A percentile compares a stretch with the other conserved stretches of the same genome.
Evolutionary conservation across 305 asterid species (phyloP).

Genomic region (Rubia peregrina): DNA sequence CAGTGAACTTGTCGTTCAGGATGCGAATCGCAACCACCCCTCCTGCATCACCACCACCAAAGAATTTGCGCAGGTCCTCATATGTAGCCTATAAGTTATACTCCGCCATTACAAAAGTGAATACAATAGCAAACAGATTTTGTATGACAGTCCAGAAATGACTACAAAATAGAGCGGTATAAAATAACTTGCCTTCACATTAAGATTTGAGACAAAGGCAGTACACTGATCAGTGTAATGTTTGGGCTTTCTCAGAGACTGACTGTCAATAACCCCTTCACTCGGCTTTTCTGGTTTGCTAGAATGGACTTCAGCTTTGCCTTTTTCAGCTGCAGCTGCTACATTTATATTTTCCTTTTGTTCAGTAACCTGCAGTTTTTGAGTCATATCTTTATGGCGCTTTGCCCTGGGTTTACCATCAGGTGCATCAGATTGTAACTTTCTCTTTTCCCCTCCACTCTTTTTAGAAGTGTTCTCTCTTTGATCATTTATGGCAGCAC

Average conservation of each 20-base stretch:
- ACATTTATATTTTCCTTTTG: conserved; percentile 27
- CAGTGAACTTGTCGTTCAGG: conserved; percentile 65
- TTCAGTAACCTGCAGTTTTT: conserved; percentile 28
- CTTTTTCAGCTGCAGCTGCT: conserved; percentile 34
- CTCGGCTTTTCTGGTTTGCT: conserved; percentile 31
- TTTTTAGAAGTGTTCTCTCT: conserved; percentile 42
- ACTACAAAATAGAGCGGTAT: conserved; percentile 11
- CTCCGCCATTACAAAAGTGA: not conserved
- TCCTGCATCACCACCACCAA: conserved; percentile 61
- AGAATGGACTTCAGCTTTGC: conserved; percentile 27
- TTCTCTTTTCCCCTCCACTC: conserved; percentile 66
- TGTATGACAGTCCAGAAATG: not conserved
- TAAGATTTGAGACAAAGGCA: conserved; percentile 73
- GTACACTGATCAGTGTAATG: conserved; percentile 76
- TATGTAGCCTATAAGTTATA: conserved; percentile 48
- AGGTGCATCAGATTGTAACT: conserved; percentile 33
- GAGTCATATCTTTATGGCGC: conserved; percentile 50
- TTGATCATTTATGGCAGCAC: conserved; percentile 33
- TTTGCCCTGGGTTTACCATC: conserved; percentile 57
- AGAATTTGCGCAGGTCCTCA: conserved; percentile 58
- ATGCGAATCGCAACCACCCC: conserved; percentile 79
- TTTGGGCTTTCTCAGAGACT: conserved; percentile 37
- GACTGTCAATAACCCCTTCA: conserved; percentile 33
- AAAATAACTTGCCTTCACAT: conserved; percentile 43
- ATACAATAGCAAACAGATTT: not conserved